phyloP scores from a whole-genome alignment of 1,284 basidiomycete species.

The Melampsora larici-populina region DNA sequence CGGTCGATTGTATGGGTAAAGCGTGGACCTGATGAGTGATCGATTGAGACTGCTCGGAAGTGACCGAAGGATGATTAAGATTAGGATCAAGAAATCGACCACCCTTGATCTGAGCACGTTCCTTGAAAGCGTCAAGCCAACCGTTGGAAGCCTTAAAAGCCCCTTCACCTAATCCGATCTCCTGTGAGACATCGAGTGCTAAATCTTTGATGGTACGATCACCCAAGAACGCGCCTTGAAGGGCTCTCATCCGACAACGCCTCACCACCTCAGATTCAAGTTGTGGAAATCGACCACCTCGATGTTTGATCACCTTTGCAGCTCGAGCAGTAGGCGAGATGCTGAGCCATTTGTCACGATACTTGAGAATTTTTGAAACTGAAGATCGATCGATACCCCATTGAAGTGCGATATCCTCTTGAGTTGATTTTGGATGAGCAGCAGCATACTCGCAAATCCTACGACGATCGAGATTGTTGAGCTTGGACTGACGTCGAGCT shows the following conservation, averaged over 20 bases:
- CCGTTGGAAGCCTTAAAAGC: constrained; percentile 83
- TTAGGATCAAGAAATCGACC: constrained; percentile 57
- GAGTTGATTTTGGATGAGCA: constrained; percentile 55
- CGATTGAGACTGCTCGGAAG: constrained; percentile 64
- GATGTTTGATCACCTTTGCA: constrained; percentile 63
- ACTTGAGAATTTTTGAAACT: constrained; percentile 85
- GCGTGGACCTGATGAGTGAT: constrained; percentile 56
- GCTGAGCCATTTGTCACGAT: constrained; percentile 74
- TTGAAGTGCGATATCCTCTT: constrained; percentile 72
- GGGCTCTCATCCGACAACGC: constrained; percentile 63
- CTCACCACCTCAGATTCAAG: constrained; percentile 66
- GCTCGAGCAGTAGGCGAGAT: constrained; percentile 62
- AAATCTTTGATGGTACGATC: constrained; percentile 69
- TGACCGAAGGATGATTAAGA: constrained; percentile 71
- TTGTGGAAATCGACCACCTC: constrained; percentile 63
- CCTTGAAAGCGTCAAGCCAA: constrained; percentile 88
- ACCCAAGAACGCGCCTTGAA: constrained; percentile 61
- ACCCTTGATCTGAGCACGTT: constrained; percentile 64
- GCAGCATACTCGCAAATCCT: constrained; percentile 73
- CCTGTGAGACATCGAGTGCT: constrained; percentile 67
- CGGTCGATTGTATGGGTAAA: constrained; percentile 30
- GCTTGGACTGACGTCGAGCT: constrained; percentile 64
- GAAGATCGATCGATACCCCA: constrained; percentile 84
- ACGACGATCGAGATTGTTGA: constrained; percentile 70
- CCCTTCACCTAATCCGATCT: constrained; percentile 61